A percentile compares a stretch with the other conserved stretches of the same genome.
These are phyloP conservation scores for Populus hybrid DNA, from an alignment of 441 rosid genomes.

Conservation along the genomic window DNA sequence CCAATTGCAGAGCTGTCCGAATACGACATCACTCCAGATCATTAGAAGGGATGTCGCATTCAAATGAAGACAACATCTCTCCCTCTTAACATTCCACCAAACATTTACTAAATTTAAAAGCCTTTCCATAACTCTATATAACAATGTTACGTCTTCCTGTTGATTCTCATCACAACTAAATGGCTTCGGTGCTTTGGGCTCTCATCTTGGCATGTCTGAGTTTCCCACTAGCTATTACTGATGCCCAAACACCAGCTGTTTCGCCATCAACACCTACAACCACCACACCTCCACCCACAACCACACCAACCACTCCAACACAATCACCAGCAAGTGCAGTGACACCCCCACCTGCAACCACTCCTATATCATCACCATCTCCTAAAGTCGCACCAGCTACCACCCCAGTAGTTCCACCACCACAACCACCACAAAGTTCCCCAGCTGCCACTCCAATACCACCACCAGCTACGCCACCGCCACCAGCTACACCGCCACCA, in stretches of 20 bases:
- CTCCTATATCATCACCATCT: conserved; percentile 44
- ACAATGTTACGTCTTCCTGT: conserved; percentile 20
- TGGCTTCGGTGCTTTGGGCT: conserved; percentile 45
- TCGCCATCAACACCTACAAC: conserved; percentile 45
- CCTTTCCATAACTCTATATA: conserved; percentile 24
- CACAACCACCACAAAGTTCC: conserved; percentile 51
- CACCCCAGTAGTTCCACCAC: conserved; percentile 34
- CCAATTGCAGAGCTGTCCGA: conserved; percentile 4
- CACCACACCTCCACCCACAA: conserved; percentile 27
- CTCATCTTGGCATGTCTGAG: conserved; percentile 36
- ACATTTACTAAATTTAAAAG: conserved; percentile 19
- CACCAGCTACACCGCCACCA: conserved; percentile 35
- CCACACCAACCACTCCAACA: conserved; percentile 35
- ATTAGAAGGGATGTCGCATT: conserved; percentile 53
- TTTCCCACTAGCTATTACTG: conserved; percentile 36
- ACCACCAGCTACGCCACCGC: too few species aligned
- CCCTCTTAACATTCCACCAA: conserved; percentile 54
- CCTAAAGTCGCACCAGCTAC: conserved; percentile 62
- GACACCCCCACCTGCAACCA: conserved; percentile 34
- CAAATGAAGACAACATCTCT: conserved; percentile 47
- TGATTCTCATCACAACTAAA: conserved; percentile 32
- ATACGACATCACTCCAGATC: conserved; percentile 21
- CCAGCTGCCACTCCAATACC: conserved; percentile 47
- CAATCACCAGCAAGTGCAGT: conserved; percentile 41
- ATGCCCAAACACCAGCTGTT: conserved; percentile 73